A percentile compares a stretch with the other conserved stretches of the same genome.
Conservation (phyloP, 2,329 filamentous ascomycete species). For the Shiraia bambusicola region DNA sequence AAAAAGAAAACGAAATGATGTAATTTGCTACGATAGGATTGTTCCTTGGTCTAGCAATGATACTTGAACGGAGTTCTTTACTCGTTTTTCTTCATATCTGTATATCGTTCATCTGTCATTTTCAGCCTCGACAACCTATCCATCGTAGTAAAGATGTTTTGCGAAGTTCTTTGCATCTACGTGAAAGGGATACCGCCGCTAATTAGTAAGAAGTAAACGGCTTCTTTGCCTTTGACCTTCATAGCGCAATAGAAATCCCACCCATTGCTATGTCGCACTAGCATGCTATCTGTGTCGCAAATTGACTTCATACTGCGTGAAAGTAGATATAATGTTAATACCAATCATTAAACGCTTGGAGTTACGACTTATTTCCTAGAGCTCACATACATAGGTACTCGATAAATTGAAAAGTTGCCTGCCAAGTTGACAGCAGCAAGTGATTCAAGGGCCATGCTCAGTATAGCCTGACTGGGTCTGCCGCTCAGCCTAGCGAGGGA, state of each 20-base stretch:
- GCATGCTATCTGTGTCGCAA: not conserved
- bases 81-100: too few relatives aligned
- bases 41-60: too few relatives aligned
- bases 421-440: conserved; percentile 1
- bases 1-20: too few relatives aligned
- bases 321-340: too few relatives aligned
- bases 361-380: not conserved
- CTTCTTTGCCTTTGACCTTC: not conserved
- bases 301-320: not conserved
- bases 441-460: not conserved
- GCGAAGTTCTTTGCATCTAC: conserved; percentile 7
- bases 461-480: too few relatives aligned
- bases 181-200: conserved; percentile 2
- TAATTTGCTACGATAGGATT: too few relatives aligned
- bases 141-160: too few relatives aligned
- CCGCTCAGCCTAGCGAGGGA: too few relatives aligned
- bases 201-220: conserved; percentile 1
- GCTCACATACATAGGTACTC: not conserved
- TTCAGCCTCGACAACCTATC: too few relatives aligned
- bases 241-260: not conserved
- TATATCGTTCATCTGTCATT: too few relatives aligned
- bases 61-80: too few relatives aligned
- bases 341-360: not conserved
- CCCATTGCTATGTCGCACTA: not conserved
- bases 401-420: conserved; percentile 2